Base-by-base conservation (phyloP, 148 eudicot genomes). In the Drosera capensis region DNA sequence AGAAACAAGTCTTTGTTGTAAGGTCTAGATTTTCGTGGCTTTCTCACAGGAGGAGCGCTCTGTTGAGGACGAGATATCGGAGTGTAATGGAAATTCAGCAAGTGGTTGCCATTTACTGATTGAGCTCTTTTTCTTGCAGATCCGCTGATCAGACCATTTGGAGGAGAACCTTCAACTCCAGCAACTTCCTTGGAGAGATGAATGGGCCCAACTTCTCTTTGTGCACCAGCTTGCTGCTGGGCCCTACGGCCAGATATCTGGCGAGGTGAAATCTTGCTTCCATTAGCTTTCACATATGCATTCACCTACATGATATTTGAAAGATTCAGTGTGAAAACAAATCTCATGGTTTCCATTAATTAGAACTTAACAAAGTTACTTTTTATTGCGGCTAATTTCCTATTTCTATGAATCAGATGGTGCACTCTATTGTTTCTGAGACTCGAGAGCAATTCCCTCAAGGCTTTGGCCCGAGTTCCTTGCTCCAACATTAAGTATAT, bases 1-100 rank as follows among this genome's bases (percentile, higher is more conserved):
- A 90, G 80, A 57, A 90, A 90, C 66, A 90, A 68, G 51, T 90
- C 99, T 58, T 84, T 90, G 62, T 90, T 90, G 64, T 84, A 85
- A 46, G 99, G 93, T 68, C 70, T 90, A 55, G 71, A 66, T 61
- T 69, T 90, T 25, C 36, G 70, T 40, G 68, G 71, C 71, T 68
- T 75, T 68, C 82, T 68, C 15, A 66, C 70, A 52, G 79, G 94
- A 57, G 72, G 66, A 18, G 63, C 74, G 69, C 82, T 75, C 42
- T 61, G 57, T 47, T 75, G 92, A 43, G 85, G 54, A 50, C 86
- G 76, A 54, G 80, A 49, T 49, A 85, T 77, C n/a, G 95, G 95
- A 46, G 79, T 79, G 51, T 80, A 90, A 5, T 85, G 92, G 64
- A 85, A 90, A 72, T 90, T 90, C 49, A 90, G 77, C 56, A 90